Evolutionary conservation across 495 filamentous ascomycete species (phyloP).

Genomic region (Polyplosphaeria fusca): DNA sequence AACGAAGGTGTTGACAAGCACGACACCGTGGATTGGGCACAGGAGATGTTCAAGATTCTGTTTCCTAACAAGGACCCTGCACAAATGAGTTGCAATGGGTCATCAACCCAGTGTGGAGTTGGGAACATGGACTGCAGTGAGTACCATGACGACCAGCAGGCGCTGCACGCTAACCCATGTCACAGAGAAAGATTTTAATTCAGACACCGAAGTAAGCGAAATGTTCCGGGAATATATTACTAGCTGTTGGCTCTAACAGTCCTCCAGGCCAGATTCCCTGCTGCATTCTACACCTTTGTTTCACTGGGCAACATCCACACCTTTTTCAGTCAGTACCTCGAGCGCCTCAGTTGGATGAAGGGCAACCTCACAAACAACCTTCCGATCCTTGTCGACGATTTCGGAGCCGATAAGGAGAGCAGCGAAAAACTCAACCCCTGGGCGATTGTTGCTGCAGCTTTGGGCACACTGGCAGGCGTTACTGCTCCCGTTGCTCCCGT

Average conservation of each 20-base stretch:
- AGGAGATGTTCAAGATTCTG: conserved; percentile 6
- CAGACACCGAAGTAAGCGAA: neutral
- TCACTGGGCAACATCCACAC: conserved; percentile 4
- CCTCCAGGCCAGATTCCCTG: neutral
- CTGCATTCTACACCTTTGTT: neutral
- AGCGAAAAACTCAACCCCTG: neutral
- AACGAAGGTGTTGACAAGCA: conserved; percentile 1
- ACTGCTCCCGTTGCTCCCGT: neutral
- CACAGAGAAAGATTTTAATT: too few species aligned
- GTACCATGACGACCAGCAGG: too few species aligned
- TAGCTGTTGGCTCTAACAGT: neutral
- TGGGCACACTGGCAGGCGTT: neutral
- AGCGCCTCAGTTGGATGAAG: conserved; percentile 1
- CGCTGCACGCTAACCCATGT: too few species aligned
- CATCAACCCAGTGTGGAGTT: neutral
- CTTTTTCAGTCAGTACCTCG: neutral
- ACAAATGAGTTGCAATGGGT: conserved; percentile 2
- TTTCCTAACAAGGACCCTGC: conserved; percentile 1
- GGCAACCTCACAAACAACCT: conserved; percentile 2
- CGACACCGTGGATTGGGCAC: conserved; percentile 2
- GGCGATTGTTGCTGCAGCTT: neutral
- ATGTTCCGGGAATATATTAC: neutral
- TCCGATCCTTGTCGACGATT: conserved; percentile 5
- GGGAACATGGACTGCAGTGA: conserved; percentile 1
- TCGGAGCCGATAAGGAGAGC: conserved; percentile 3